Percentiles rank a stretch among this genome's conserved stretches.
These are phyloP conservation scores for Tephrocybe sp. DNA, from an alignment of 768 basidiomycete genomes.

Conservation along the genomic window DNA sequence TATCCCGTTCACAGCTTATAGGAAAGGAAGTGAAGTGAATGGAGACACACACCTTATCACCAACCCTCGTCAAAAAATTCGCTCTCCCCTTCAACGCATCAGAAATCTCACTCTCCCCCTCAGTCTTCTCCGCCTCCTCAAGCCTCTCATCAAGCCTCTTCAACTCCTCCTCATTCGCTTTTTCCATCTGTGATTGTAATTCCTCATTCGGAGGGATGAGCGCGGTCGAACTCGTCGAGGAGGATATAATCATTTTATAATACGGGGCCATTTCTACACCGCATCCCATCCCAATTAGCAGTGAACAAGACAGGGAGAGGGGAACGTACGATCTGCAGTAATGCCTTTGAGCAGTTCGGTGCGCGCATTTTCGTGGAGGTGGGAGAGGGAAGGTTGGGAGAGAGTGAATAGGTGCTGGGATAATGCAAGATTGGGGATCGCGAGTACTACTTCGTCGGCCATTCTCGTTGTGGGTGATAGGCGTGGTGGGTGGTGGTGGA, in stretches of 20 bases:
- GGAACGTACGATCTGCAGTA: conserved; percentile 68
- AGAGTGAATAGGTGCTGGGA: conserved; percentile 80
- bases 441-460: conserved; percentile 82
- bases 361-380: conserved; percentile 67
- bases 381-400: conserved; percentile 53
- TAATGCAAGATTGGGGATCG: conserved; percentile 82
- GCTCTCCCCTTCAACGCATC: conserved; percentile 85
- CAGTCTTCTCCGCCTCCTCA: conserved; percentile 82
- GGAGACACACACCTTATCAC: conserved; percentile 78
- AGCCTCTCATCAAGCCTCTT: conserved; percentile 73
- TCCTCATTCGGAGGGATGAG: conserved; percentile 32
- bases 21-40: background rate
- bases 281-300: background rate
- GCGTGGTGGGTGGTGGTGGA: conserved; percentile 4
- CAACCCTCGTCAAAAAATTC: conserved; percentile 83
- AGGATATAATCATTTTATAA: conserved; percentile 54
- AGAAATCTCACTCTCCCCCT: conserved; percentile 91
- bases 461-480: conserved; percentile 34
- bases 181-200: conserved; percentile 41
- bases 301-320: background rate
- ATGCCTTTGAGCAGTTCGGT: conserved; percentile 69
- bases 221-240: conserved; percentile 48
- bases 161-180: conserved; percentile 70
- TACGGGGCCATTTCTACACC: conserved; percentile 89
- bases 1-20: too few species aligned